phyloP scores from a whole-genome alignment of 441 rosid species.

The Populus trichocarpa region DNA sequence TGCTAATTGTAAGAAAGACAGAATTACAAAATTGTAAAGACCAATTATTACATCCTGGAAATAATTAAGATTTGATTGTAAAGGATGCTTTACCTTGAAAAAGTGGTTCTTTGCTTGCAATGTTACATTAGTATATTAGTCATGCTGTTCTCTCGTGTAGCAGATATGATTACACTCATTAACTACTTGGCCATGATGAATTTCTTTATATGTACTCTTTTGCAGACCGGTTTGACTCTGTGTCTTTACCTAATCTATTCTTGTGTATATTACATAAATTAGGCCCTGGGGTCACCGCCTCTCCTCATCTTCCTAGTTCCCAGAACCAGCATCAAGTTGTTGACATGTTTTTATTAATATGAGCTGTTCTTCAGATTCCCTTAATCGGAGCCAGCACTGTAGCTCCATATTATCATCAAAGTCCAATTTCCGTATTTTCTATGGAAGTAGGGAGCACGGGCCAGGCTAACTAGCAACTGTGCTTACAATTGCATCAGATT shows the following conservation, averaged over 20 bases:
- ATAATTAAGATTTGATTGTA: not conserved
- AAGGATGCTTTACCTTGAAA: constrained; percentile 2
- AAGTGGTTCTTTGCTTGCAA: not conserved
- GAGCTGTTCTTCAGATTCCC: not conserved
- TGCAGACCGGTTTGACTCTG: not conserved
- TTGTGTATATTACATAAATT: not conserved
- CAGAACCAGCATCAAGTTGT: not conserved
- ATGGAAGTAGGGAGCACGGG: not conserved
- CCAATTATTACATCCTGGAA: not conserved
- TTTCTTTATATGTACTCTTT: not conserved
- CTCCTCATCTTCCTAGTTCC: no score
- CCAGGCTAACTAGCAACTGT: not conserved
- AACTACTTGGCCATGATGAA: not conserved
- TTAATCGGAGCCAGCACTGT: not conserved
- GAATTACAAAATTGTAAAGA: not conserved
- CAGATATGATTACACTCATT: constrained; percentile 25
- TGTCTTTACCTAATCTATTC: not conserved
- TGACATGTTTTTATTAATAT: not conserved
- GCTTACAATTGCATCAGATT: no score
- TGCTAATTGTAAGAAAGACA: not conserved
- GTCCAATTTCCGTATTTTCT: not conserved
- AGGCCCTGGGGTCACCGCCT: not conserved
- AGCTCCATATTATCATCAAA: not conserved
- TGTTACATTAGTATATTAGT: not conserved
- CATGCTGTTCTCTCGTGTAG: constrained; percentile 3